A percentile compares a stretch with the other conserved stretches of the same genome.
Evolutionary conservation across 140 eudicot genomes (phyloP).

Genomic region (Bidens hawaiensis): DNA sequence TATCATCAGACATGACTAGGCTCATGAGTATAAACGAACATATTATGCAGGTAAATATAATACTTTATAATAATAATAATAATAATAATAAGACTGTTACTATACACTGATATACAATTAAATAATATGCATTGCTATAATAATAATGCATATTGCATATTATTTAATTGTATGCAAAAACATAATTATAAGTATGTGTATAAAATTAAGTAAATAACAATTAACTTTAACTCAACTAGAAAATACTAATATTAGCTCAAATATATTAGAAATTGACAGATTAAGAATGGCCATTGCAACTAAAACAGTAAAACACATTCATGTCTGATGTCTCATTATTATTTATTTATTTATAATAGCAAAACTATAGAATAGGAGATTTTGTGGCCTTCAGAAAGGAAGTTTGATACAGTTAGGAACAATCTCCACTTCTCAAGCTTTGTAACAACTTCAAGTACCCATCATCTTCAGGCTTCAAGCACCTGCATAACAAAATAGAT

Average conservation of each 20-base stretch:
- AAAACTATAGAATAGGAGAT: neutral
- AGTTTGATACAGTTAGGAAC: conserved; percentile 36
- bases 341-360: neutral
- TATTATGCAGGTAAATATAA: no score
- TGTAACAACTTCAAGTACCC: conserved; percentile 76
- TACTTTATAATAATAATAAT: no score
- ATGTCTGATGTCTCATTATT: neutral
- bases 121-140: neutral
- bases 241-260: no score
- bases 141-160: neutral
- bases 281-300: no score
- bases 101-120: no score
- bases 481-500: conserved; percentile 33
- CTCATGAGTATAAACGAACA: no score
- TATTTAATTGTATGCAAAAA: no score
- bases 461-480: conserved; percentile 50
- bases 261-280: no score
- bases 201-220: no score
- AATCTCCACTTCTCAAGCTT: conserved; percentile 68
- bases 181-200: no score
- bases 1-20: neutral
- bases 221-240: no score
- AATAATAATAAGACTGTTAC: no score
- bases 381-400: neutral
- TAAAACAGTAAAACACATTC: neutral